These are phyloP conservation scores for Camellia lanceoleosa DNA, from an alignment of 148 eudicot species.

Conservation along the genomic window DNA sequence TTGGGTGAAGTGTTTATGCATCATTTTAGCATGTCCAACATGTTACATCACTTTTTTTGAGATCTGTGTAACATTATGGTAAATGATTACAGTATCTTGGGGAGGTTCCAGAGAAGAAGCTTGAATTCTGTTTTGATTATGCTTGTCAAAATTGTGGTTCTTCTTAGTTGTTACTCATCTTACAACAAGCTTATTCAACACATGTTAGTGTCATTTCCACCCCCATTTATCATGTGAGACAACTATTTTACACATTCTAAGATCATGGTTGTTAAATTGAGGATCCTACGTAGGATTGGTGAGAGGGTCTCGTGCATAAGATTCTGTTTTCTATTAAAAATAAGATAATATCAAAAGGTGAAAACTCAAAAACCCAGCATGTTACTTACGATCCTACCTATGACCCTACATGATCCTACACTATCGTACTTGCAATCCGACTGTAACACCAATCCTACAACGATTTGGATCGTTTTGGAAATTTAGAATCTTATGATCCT, in stretches of 20 bases:
- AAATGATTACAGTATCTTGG: not conserved
- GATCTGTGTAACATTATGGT: not conserved
- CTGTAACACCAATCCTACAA: too few species aligned
- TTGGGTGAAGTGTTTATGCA: not conserved
- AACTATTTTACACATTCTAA: not conserved
- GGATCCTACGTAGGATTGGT: too few species aligned
- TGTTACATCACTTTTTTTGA: not conserved
- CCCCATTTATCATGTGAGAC: not conserved
- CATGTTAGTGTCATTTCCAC: not conserved
- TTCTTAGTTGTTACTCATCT: not conserved
- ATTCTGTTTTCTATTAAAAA: too few species aligned
- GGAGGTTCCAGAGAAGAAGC: not conserved
- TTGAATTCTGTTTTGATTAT: not conserved
- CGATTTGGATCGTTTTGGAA: too few species aligned
- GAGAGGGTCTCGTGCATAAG: too few species aligned
- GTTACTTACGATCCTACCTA: too few species aligned
- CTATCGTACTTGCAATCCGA: too few species aligned
- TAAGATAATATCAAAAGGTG: too few species aligned
- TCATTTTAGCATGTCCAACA: not conserved
- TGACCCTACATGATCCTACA: too few species aligned
- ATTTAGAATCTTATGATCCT: too few species aligned
- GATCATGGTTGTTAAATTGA: too few species aligned
- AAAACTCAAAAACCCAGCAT: too few species aligned
- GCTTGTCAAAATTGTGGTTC: not conserved
- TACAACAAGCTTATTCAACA: not conserved